Percentiles rank a stretch among this genome's conserved stretches.
Evolutionary conservation across 2,329 filamentous ascomycete species (phyloP).

Genomic region (Aspergillus fructus): DNA sequence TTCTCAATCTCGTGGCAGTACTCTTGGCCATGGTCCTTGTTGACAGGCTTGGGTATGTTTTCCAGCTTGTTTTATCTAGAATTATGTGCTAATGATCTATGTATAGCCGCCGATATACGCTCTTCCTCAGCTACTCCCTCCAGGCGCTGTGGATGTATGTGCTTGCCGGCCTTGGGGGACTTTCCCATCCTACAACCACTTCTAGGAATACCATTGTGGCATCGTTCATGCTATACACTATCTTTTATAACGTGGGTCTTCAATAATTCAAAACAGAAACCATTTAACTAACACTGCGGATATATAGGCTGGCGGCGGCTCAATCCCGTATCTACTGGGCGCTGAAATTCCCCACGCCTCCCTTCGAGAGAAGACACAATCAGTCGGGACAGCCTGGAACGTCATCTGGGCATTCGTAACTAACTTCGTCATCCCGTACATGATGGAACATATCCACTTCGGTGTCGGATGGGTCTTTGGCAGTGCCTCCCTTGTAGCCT

Average conservation of each 20-base stretch:
- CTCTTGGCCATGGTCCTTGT: neutral
- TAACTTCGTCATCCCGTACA: neutral
- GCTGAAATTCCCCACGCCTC: neutral
- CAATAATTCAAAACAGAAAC: no score
- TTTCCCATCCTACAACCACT: neutral
- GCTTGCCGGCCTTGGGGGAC: neutral
- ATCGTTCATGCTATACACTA: neutral
- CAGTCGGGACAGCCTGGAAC: neutral
- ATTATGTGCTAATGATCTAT: neutral
- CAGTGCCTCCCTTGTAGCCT: neutral
- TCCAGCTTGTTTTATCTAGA: fast-evolving
- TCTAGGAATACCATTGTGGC: neutral
- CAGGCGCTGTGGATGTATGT: neutral
- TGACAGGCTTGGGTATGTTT: neutral
- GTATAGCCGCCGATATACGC: neutral
- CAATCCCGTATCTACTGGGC: neutral
- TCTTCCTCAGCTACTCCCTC: neutral
- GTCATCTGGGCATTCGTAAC: neutral
- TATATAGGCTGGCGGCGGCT: neutral
- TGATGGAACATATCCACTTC: neutral
- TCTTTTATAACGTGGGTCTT: neutral
- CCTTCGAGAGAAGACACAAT: neutral
- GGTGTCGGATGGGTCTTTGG: neutral
- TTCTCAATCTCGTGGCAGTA: neutral
- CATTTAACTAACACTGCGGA: no score